phyloP scores from a whole-genome alignment of 441 rosid species.

The Gossypium schwendimanii region DNA sequence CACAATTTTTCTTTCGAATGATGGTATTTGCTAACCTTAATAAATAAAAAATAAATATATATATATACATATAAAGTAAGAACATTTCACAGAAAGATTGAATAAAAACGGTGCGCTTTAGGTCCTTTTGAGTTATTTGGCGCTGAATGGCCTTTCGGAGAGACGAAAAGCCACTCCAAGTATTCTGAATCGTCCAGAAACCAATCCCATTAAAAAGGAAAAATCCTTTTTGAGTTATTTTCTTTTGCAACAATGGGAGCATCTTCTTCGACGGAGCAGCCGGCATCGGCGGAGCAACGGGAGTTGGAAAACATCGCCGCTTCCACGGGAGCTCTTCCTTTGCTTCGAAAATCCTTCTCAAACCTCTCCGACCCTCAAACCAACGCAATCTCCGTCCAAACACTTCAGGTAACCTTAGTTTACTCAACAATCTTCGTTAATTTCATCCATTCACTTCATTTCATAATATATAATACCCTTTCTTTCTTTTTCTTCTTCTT shows the following conservation, averaged over 20 bases:
- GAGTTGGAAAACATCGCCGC: slow-evolving; percentile 71
- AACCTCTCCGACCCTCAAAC: slow-evolving; percentile 55
- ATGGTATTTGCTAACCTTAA: too few species aligned
- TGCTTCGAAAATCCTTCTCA: slow-evolving; percentile 56
- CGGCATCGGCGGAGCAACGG: slow-evolving; percentile 28
- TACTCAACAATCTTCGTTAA: neutral
- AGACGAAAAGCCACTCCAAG: slow-evolving; percentile 2
- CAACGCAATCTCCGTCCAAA: slow-evolving; percentile 37
- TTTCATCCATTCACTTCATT: neutral
- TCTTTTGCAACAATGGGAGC: slow-evolving; percentile 48
- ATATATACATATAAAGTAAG: too few species aligned
- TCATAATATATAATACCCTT: neutral
- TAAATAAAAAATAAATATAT: too few species aligned
- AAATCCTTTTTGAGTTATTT: neutral
- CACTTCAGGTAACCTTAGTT: slow-evolving; percentile 46
- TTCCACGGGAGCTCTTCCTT: slow-evolving; percentile 64
- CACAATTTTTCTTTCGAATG: too few species aligned
- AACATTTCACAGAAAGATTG: too few species aligned
- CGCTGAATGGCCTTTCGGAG: neutral
- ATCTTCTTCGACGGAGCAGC: slow-evolving; percentile 45
- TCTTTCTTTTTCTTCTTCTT: neutral
- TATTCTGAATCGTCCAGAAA: neutral
- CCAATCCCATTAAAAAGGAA: neutral
- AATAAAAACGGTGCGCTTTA: neutral
- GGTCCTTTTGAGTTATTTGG: neutral